A percentile compares a stretch with the other conserved stretches of the same genome.
These are phyloP conservation scores for Calamus simplicifolius DNA, from an alignment of 176 grass and related monocot species.

Conservation along the genomic window DNA sequence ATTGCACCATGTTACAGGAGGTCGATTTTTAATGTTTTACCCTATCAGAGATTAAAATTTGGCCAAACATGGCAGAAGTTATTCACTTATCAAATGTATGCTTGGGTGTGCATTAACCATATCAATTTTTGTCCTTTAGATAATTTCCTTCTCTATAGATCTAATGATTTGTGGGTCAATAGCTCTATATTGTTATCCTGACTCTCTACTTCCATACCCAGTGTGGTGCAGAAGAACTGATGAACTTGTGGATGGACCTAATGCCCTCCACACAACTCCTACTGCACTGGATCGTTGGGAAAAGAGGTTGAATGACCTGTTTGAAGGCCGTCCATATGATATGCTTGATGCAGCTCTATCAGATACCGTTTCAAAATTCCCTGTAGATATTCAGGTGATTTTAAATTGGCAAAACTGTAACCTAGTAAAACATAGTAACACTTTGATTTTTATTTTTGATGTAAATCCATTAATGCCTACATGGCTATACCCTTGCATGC, in stretches of 20 bases:
- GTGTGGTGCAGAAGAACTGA: slow-evolving; percentile 99
- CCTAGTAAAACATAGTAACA: background rate
- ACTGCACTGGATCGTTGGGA: slow-evolving; percentile 82
- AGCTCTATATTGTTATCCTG: too few relatives aligned
- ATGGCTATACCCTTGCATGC: too few relatives aligned
- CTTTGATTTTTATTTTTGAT: background rate
- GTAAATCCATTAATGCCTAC: too few relatives aligned
- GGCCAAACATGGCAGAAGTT: too few relatives aligned
- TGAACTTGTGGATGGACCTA: slow-evolving; percentile 93
- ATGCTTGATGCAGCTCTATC: slow-evolving; percentile 82
- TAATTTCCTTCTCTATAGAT: too few relatives aligned
- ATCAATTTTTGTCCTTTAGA: too few relatives aligned
- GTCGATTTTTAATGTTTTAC: too few relatives aligned
- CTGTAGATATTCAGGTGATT: slow-evolving; percentile 88
- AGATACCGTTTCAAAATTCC: slow-evolving; percentile 60
- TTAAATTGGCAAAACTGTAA: background rate
- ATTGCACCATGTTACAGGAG: too few relatives aligned
- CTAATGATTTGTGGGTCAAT: too few relatives aligned
- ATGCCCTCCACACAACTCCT: slow-evolving; percentile 76
- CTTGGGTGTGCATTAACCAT: too few relatives aligned
- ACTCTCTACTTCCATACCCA: background rate
- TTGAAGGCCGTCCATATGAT: slow-evolving; percentile 69
- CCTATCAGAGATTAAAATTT: too few relatives aligned
- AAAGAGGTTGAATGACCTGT: slow-evolving; percentile 71
- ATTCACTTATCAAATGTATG: too few relatives aligned